These are phyloP conservation scores for Gynandropsis gynandra DNA, from an alignment of 345 rosid species.

Conservation along the genomic window DNA sequence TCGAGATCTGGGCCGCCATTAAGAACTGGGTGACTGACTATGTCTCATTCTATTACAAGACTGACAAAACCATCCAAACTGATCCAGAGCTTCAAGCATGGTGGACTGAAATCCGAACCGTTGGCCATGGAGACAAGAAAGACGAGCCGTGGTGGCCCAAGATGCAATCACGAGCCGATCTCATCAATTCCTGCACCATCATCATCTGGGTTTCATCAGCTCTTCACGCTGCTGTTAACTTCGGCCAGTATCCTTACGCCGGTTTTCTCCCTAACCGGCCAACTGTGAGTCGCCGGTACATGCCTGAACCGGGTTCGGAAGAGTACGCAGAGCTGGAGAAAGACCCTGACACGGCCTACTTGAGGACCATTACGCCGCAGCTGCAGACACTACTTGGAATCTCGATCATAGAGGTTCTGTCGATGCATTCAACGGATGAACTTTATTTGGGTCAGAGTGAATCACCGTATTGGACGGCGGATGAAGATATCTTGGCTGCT, in stretches of 20 bases:
- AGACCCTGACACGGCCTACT: constrained; percentile 49
- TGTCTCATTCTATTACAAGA: constrained; percentile 58
- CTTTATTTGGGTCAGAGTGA: constrained; percentile 84
- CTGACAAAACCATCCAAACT: constrained; percentile 43
- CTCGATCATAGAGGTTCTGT: constrained; percentile 72
- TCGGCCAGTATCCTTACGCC: too few relatives aligned
- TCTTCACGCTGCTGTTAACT: too few relatives aligned
- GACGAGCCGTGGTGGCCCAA: too few relatives aligned
- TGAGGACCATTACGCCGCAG: constrained; percentile 86
- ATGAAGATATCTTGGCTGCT: constrained; percentile 54
- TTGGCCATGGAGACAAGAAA: constrained; percentile 89
- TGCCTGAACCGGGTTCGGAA: constrained; percentile 75
- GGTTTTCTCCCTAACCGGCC: too few relatives aligned
- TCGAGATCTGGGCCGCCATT: constrained; percentile 87
- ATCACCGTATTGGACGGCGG: constrained; percentile 59
- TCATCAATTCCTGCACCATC: constrained; percentile 60
- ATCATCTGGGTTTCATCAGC: constrained; percentile 92
- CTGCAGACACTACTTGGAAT: constrained; percentile 77
- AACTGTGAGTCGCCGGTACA: constrained; percentile 74
- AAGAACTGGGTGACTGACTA: constrained; percentile 74
- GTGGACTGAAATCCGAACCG: constrained; percentile 68
- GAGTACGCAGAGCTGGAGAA: constrained; percentile 55
- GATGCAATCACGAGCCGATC: constrained; percentile 52
- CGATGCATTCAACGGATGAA: constrained; percentile 85
- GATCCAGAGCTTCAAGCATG: constrained; percentile 78